phyloP scores from a whole-genome alignment of 257 asterid species.

The Capsicum baccatum region DNA sequence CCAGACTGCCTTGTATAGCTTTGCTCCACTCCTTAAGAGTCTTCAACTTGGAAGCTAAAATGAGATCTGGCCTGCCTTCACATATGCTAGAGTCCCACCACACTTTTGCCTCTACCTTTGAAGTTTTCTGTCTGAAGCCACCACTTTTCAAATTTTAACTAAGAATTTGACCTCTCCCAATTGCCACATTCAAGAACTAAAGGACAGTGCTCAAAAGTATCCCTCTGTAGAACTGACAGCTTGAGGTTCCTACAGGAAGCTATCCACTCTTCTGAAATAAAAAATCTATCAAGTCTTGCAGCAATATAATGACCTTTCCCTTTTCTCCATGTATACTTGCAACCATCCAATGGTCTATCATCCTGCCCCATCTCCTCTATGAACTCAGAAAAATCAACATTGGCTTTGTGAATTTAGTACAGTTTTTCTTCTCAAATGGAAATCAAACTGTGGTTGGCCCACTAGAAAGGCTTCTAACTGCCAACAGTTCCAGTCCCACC shows the following conservation, averaged over 20 bases:
- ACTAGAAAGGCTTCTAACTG: not conserved
- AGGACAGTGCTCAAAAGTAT: not conserved
- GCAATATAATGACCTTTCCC: not conserved
- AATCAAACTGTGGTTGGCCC: not conserved
- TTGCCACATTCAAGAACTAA: not conserved
- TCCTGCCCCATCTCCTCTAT: not conserved
- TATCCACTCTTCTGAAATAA: not conserved
- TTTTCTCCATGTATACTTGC: not conserved
- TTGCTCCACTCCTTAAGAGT: not conserved
- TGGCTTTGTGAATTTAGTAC: not conserved
- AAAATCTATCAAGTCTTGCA: not conserved
- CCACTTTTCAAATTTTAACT: not conserved
- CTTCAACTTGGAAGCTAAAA: not conserved
- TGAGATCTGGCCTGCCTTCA: not conserved
- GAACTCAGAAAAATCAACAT: not conserved
- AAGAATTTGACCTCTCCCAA: slow-evolving; percentile 14
- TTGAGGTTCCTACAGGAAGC: not conserved
- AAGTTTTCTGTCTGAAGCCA: not conserved
- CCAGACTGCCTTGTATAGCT: not conserved
- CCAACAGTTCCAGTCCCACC: not conserved
- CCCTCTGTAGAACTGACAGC: not conserved
- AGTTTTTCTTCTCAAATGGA: not conserved
- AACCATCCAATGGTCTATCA: not conserved
- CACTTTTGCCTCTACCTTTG: not conserved
- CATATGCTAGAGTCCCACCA: not conserved